Evolutionary conservation across 1,284 basidiomycete genomes (phyloP).

Genomic region (Ustilago lituana): DNA sequence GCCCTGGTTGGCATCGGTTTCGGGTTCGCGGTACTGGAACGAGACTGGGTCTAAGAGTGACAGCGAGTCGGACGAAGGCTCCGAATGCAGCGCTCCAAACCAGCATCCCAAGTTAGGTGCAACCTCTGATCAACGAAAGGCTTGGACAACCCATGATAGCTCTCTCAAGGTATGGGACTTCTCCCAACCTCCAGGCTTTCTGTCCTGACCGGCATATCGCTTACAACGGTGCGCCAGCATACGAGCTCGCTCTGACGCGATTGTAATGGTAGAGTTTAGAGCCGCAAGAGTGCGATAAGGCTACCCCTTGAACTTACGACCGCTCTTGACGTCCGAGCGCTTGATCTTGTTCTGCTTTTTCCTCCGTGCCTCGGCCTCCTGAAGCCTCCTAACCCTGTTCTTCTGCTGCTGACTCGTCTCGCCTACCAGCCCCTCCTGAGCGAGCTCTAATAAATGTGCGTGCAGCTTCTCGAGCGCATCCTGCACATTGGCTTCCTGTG

Average conservation of each 20-base stretch:
- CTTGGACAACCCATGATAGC: constrained; percentile 35
- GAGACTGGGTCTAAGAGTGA: background rate
- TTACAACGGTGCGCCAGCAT: too few species aligned
- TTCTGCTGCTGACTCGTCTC: constrained; percentile 43
- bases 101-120: background rate
- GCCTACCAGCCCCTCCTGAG: constrained; percentile 30
- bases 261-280: too few species aligned
- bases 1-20: constrained; percentile 35
- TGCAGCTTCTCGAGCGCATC: constrained; percentile 49
- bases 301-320: constrained; percentile 43
- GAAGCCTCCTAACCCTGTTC: constrained; percentile 22
- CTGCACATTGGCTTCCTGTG: constrained; percentile 43
- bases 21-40: constrained; percentile 43
- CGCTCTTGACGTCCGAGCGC: constrained; percentile 44
- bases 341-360: constrained; percentile 52
- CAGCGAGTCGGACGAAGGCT: constrained; percentile 9
- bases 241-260: too few species aligned
- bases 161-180: constrained; percentile 39
- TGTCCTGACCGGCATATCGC: background rate
- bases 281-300: too few species aligned
- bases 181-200: constrained; percentile 7
- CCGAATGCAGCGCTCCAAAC: background rate
- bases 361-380: constrained; percentile 37
- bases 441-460: constrained; percentile 35
- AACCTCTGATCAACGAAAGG: background rate